These are phyloP conservation scores for Prunus yedoensis DNA, from an alignment of 331 rosid genomes.

Conservation along the genomic window DNA sequence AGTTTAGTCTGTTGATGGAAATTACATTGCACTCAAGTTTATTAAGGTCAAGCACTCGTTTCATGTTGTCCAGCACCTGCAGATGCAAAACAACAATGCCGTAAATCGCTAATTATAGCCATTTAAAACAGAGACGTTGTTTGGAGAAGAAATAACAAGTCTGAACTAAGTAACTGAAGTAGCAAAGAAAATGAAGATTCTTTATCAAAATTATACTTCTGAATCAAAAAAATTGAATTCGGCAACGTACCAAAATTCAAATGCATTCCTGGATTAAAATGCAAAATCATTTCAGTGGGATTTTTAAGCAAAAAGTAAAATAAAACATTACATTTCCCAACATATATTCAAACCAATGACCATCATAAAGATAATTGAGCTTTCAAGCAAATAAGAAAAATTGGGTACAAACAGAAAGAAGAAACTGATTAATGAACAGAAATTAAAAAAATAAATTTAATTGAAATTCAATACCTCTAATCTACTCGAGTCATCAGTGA, in stretches of 20 bases:
- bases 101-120: slow-evolving; percentile 9
- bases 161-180: background rate
- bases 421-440: background rate
- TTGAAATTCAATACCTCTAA: slow-evolving; percentile 44
- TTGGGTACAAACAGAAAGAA: no score
- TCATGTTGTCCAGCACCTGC: slow-evolving; percentile 88
- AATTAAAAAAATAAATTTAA: no score
- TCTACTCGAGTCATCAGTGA: slow-evolving; percentile 55
- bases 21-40: slow-evolving; percentile 67
- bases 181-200: background rate
- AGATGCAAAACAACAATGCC: slow-evolving; percentile 23
- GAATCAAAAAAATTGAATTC: background rate
- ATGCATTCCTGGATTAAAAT: background rate
- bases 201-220: background rate
- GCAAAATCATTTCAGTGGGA: background rate
- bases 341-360: background rate
- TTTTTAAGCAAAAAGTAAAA: background rate
- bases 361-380: background rate
- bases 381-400: background rate
- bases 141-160: background rate
- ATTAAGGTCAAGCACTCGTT: slow-evolving; percentile 66
- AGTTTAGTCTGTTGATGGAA: background rate
- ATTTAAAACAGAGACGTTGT: background rate
- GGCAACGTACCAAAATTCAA: background rate
- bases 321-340: background rate